Evolutionary conservation across 495 filamentous ascomycete genomes (phyloP), one percentile per base, ranked within the genome.

Genomic region (Bacidia gigantensis): DNA sequence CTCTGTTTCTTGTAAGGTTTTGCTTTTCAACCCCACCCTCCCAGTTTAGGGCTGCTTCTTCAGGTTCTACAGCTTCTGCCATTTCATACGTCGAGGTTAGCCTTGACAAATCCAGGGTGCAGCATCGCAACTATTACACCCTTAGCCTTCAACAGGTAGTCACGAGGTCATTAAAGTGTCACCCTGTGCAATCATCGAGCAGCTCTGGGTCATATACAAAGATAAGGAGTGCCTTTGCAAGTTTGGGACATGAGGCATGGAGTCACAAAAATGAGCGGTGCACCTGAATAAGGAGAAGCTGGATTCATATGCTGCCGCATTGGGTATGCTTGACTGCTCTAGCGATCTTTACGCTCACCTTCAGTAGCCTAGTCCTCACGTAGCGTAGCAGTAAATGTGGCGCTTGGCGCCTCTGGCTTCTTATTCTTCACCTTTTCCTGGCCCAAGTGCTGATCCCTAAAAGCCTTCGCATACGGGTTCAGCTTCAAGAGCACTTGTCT

Each of bases 401-500:
- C 72, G 44, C 65, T 66, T 51, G 69, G 66, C 51, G 62, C 64
- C 62, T 67, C 58, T 29, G 78, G 76, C 75, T 82, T 79, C 52
- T 61, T 70, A 39, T 57, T 56, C 58, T 81, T 71, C 43, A 76
- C 58, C 67, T 76, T 72, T 65, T 73, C 65, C 66, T 80, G 77
- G 46, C 85, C 85, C 53, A 88, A 71, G 71, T 86, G 84, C 65
- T 87, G 74, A 77, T 89, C 86, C 56, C 76, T 73, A 74, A 87
- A 98, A 40, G 81, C 80, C 61, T 82, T 75, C 53, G 89, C 89
- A 74, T 98, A 98, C 54, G 92, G 92, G 79, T 98, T 98, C 70
- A 97, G 83, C 56, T 92, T 80, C 65, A 96, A 83, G 71, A 95
- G 77, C 54, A 98, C 80, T 77, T 97, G 93, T 79, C 85, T 93